A percentile compares a stretch with the other conserved stretches of the same genome.
phyloP scores from a whole-genome alignment of 2,329 filamentous ascomycete genomes.

The Paracoccidioides lutzii region DNA sequence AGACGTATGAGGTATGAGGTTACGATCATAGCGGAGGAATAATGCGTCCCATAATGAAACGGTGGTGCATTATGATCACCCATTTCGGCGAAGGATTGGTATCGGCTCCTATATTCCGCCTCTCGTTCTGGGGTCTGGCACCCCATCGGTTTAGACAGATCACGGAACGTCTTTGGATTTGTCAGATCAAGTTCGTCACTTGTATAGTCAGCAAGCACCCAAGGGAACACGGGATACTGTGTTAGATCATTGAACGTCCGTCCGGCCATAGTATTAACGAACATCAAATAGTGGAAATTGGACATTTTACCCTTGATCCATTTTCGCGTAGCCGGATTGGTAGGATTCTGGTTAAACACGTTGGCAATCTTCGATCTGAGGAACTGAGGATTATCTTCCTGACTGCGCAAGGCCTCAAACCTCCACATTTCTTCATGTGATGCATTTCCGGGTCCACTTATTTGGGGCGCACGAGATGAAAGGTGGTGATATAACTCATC shows the following conservation, averaged over 20 bases:
- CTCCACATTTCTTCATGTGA: slow-evolving; percentile 84
- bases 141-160: slow-evolving; percentile 92
- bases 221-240: slow-evolving; percentile 95
- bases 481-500: slow-evolving; percentile 74
- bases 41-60: slow-evolving; percentile 97
- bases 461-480: slow-evolving; percentile 65
- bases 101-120: slow-evolving; percentile 68
- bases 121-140: slow-evolving; percentile 69
- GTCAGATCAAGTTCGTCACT: slow-evolving; percentile 82
- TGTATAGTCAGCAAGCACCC: slow-evolving; percentile 91
- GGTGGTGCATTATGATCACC: slow-evolving; percentile 61
- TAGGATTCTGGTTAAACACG: slow-evolving; percentile 72
- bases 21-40: slow-evolving; percentile 98
- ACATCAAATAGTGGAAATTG: slow-evolving; percentile 98
- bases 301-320: slow-evolving; percentile 94
- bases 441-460: slow-evolving; percentile 54
- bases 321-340: slow-evolving; percentile 71
- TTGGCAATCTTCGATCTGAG: slow-evolving; percentile 83
- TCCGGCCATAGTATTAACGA: slow-evolving; percentile 94
- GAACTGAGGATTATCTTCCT: slow-evolving; percentile 49
- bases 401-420: slow-evolving; percentile 65
- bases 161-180: slow-evolving; percentile 73
- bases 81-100: slow-evolving; percentile 81
- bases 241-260: slow-evolving; percentile 96
- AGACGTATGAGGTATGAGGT: slow-evolving; percentile 90